These are phyloP conservation scores for Scalesia atractyloides DNA, from an alignment of 129 eudicot genomes.

Conservation along the genomic window DNA sequence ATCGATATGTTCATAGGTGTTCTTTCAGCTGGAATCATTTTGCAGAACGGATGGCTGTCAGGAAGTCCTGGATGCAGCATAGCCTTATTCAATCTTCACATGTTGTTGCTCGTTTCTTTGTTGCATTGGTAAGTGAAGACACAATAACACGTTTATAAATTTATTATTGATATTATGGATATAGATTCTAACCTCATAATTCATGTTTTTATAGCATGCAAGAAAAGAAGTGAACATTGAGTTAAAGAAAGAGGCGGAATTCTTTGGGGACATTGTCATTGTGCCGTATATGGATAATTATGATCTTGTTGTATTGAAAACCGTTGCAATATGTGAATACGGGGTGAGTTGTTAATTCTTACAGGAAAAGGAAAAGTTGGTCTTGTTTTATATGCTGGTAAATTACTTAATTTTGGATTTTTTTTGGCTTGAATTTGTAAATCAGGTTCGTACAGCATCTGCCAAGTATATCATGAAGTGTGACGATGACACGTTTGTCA, in stretches of 20 bases:
- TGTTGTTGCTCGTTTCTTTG: constrained; percentile 89
- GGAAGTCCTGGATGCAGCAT: constrained; percentile 99
- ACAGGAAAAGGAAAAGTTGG: neutral
- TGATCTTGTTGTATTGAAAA: constrained; percentile 90
- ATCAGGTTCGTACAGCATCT: constrained; percentile 64
- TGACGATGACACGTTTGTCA: constrained; percentile 95
- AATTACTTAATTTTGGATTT: constrained; percentile 9
- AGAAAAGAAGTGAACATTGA: constrained; percentile 79
- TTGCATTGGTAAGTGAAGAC: constrained; percentile 67
- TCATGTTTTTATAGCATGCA: constrained; percentile 47
- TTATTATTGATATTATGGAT: neutral
- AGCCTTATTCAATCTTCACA: constrained; percentile 58
- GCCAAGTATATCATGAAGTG: constrained; percentile 93
- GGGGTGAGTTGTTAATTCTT: constrained; percentile 61
- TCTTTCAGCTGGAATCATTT: constrained; percentile 93
- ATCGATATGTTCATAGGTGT: constrained; percentile 72
- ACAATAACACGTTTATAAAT: neutral
- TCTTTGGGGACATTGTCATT: constrained; percentile 81
- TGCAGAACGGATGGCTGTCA: constrained; percentile 97
- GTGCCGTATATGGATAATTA: constrained; percentile 95
- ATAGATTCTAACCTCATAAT: neutral
- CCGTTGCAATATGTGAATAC: constrained; percentile 84
- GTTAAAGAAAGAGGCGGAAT: constrained; percentile 85
- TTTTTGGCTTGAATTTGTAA: neutral
- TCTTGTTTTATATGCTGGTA: neutral